A percentile compares a stretch with the other conserved stretches of the same genome.
Conservation (phyloP, 768 basidiomycete genomes). For the Tulasnella sp. region DNA sequence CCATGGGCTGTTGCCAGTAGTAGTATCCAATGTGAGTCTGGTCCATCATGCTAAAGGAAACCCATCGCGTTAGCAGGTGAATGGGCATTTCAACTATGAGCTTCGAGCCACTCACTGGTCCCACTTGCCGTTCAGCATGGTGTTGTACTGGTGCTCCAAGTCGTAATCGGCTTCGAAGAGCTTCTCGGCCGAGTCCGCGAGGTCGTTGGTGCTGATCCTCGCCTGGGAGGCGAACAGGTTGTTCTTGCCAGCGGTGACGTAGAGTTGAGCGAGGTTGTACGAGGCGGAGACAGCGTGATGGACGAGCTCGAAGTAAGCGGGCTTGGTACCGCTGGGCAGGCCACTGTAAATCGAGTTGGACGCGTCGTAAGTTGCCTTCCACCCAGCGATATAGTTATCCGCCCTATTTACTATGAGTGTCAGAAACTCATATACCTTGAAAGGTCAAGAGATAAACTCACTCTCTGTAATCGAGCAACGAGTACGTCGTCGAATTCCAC, state of each 20-base stretch:
- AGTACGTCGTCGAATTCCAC: slow-evolving; percentile 58
- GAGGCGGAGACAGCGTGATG: slow-evolving; percentile 62
- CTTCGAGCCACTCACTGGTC: slow-evolving; percentile 47
- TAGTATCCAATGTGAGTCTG: slow-evolving; percentile 63
- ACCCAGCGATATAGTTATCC: slow-evolving; percentile 52
- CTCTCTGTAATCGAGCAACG: slow-evolving; percentile 66
- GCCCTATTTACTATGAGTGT: slow-evolving; percentile 45
- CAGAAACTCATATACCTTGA: neutral
- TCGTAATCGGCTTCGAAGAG: slow-evolving; percentile 61
- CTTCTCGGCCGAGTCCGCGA: slow-evolving; percentile 48
- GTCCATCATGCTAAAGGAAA: slow-evolving; percentile 56
- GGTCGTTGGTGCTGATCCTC: slow-evolving; percentile 55
- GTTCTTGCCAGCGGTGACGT: slow-evolving; percentile 57
- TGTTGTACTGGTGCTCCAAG: slow-evolving; percentile 59
- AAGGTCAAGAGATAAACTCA: slow-evolving; percentile 38
- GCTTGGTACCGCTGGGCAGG: slow-evolving; percentile 47
- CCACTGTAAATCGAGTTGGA: slow-evolving; percentile 56
- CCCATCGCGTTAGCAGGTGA: neutral
- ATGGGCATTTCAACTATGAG: neutral
- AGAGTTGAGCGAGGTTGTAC: slow-evolving; percentile 55
- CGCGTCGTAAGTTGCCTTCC: slow-evolving; percentile 48
- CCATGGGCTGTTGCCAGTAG: slow-evolving; percentile 69
- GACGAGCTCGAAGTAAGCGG: slow-evolving; percentile 69
- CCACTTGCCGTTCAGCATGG: slow-evolving; percentile 56
- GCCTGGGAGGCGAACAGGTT: slow-evolving; percentile 63